A percentile compares a stretch with the other conserved stretches of the same genome.
These are phyloP conservation scores for Aplosporella prunicola DNA, from an alignment of 2,329 filamentous ascomycete genomes.

Conservation along the genomic window DNA sequence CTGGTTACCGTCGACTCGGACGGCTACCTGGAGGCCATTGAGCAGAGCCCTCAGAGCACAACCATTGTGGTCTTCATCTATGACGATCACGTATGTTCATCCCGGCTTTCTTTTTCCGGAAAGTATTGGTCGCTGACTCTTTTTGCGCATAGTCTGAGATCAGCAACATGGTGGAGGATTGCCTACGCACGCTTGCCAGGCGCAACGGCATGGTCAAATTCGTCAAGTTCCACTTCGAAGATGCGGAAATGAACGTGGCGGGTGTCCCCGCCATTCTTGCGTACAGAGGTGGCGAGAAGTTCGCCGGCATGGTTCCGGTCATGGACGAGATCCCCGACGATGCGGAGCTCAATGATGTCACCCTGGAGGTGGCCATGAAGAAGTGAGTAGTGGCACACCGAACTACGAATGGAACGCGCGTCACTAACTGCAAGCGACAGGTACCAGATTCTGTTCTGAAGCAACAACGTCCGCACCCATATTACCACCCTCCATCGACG, in stretches of 20 bases:
- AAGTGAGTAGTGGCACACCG: constrained; percentile 32
- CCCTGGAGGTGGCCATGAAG: constrained; percentile 49
- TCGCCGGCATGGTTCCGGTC: constrained; percentile 80
- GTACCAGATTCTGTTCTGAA: constrained; percentile 11
- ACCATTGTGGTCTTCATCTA: constrained; percentile 90
- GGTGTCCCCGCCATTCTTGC: constrained; percentile 80
- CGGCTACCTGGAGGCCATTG: constrained; percentile 92
- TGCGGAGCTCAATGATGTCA: constrained; percentile 41
- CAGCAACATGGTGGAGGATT: constrained; percentile 68
- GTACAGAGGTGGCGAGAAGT: constrained; percentile 82
- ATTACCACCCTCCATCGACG: too few relatives aligned
- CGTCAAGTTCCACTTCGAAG: constrained; percentile 80
- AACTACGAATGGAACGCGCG: background rate
- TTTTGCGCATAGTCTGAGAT: constrained; percentile 62
- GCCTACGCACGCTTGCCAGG: constrained; percentile 64
- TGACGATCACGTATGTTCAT: constrained; percentile 64
- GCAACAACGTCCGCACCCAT: background rate
- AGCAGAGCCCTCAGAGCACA: constrained; percentile 73
- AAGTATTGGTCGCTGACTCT: constrained; percentile 16
- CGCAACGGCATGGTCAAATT: constrained; percentile 68
- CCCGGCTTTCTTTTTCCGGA: constrained; percentile 1
- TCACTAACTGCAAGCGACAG: constrained; percentile 2
- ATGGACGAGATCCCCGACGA: constrained; percentile 71
- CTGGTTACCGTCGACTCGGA: constrained; percentile 78
- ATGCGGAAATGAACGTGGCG: constrained; percentile 88